Evolutionary conservation across 148 eudicot species (phyloP).

Genomic region (Vaccinium vitisidaea): DNA sequence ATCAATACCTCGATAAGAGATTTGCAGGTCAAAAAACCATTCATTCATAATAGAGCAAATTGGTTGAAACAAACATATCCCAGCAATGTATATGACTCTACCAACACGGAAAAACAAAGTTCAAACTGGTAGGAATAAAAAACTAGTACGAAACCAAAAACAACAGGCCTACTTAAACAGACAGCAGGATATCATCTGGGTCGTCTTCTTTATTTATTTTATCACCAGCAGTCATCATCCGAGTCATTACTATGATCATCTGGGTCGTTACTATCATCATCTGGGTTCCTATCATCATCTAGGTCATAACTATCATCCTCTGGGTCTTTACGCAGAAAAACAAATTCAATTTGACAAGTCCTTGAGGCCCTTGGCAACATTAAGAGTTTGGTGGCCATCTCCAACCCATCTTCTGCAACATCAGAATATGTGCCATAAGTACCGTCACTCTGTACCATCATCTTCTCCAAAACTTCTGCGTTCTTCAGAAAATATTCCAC

Average conservation of each 20-base stretch:
- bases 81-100: neutral
- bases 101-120: neutral
- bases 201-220: no score
- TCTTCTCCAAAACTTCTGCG: neutral
- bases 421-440: neutral
- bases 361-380: neutral
- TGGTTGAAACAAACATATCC: neutral
- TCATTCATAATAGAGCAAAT: no score
- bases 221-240: no score
- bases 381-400: neutral
- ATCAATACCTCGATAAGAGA: no score
- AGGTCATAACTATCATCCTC: neutral
- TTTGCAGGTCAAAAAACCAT: no score
- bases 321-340: neutral
- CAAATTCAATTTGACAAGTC: neutral
- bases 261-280: no score
- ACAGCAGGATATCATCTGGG: no score
- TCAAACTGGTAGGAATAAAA: neutral
- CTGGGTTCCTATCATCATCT: no score
- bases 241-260: no score
- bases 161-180: neutral
- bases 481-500: neutral
- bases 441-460: neutral
- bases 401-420: neutral
- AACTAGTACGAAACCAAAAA: neutral